phyloP scores from a whole-genome alignment of 495 filamentous ascomycete species.

The Tuber magnatum region DNA sequence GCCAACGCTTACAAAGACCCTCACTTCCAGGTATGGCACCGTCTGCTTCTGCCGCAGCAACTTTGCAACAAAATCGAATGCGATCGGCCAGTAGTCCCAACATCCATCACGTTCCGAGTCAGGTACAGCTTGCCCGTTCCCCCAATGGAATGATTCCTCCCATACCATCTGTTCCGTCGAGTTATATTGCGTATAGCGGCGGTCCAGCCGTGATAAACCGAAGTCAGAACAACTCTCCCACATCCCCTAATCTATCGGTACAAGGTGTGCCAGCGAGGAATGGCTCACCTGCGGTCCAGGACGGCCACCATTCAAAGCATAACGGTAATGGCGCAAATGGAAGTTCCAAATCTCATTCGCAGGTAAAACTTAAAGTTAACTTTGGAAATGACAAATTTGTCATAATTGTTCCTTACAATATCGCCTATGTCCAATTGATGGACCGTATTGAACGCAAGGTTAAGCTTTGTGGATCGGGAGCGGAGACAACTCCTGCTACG shows the following conservation, averaged over 20 bases:
- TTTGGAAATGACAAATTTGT: conserved; percentile 74
- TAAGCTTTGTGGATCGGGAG: conserved; percentile 33
- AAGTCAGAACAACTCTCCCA: conserved; percentile 62
- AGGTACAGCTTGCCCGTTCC: conserved; percentile 36
- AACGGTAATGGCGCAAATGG: conserved; percentile 29
- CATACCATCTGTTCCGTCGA: conserved; percentile 52
- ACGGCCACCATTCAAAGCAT: conserved; percentile 5
- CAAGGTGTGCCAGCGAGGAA: conserved; percentile 22
- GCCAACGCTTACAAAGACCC: conserved; percentile 64
- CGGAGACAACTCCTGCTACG: conserved; percentile 20
- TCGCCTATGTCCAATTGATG: conserved; percentile 80
- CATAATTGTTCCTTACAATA: conserved; percentile 89
- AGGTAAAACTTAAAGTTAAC: conserved; percentile 90
- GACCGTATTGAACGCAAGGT: conserved; percentile 97
- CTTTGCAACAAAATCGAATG: conserved; percentile 51
- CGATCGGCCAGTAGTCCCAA: conserved; percentile 59
- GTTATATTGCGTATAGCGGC: conserved; percentile 39
- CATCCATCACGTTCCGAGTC: conserved; percentile 44
- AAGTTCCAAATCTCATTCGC: conserved; percentile 39
- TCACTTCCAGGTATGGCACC: conserved; percentile 71
- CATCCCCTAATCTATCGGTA: conserved; percentile 35
- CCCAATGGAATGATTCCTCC: conserved; percentile 50
- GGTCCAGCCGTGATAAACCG: conserved; percentile 54
- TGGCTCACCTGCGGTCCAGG: conserved; percentile 29
- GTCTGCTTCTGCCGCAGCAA: conserved; percentile 46